Conservation (phyloP, 1,284 basidiomycete species). For the Tausonia pullulans region DNA sequence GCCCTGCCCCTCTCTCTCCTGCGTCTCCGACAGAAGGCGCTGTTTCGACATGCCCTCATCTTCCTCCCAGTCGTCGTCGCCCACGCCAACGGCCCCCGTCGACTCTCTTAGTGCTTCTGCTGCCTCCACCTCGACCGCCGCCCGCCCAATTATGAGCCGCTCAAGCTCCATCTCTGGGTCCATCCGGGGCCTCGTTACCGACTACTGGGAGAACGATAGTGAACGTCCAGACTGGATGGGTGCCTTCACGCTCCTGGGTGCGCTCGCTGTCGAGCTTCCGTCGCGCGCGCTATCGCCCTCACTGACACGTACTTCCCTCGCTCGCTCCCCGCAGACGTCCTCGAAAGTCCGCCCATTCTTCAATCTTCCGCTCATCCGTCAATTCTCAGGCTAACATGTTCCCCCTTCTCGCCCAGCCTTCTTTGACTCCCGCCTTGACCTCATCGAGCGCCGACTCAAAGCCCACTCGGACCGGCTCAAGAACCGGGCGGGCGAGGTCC, state of each 20-base stretch:
- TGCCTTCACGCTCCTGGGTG: slow-evolving; percentile 8
- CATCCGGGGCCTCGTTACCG: too few species aligned
- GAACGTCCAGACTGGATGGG: slow-evolving; percentile 15
- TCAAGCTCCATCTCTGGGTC: too few species aligned
- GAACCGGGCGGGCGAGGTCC: slow-evolving; percentile 56
- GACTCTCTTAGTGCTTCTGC: too few species aligned
- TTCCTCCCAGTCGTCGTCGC: background rate
- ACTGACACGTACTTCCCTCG: background rate
- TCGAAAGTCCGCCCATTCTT: slow-evolving; percentile 4
- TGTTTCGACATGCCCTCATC: background rate
- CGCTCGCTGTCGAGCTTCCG: background rate
- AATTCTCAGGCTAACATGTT: background rate
- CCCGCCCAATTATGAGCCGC: too few species aligned
- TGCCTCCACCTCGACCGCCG: too few species aligned
- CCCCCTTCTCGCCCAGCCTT: slow-evolving; percentile 1
- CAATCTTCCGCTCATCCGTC: background rate
- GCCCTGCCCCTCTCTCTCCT: background rate
- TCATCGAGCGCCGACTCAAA: slow-evolving; percentile 73
- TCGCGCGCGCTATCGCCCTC: background rate
- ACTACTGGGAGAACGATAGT: too few species aligned
- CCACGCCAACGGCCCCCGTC: background rate
- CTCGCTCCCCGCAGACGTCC: slow-evolving; percentile 2
- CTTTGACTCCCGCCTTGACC: slow-evolving; percentile 70
- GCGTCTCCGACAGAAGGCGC: background rate
- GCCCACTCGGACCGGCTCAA: slow-evolving; percentile 74